Base-by-base conservation (phyloP, 2,329 filamentous ascomycete genomes). In the Anthostomella pinea region DNA sequence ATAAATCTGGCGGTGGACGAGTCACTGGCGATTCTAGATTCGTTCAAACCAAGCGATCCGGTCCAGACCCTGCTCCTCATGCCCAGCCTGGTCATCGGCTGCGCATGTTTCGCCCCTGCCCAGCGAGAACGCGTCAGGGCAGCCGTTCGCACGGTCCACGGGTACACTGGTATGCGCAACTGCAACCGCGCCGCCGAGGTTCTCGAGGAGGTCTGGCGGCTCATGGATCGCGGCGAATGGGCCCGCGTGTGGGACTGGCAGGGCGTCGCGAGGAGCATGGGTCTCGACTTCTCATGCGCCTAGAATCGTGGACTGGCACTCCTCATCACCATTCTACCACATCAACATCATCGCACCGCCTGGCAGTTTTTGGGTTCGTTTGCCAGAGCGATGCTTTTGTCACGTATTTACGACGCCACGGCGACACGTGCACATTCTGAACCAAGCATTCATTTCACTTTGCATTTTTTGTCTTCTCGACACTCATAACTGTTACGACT, bases 171-270 rank as follows among this genome's bases (percentile, higher is more conserved):
- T 4, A 64, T 82, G 18, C 67, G 72, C 16, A 81, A 80, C 49
- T 72, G 74, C 18, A 73, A 80, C 45, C 66, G 70, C 9, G 72
- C 73, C 3, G 45, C 63, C 11, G 64, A 76, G 41, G 57, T 83
- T 1, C 66, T 83, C 9, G 72, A 79, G 46, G 70, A 75, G 47
- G 64, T 82, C 3, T 83, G 79, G 79, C 58, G 64, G 15, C 64
- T 75, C 15, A 81, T 82, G 75, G 74, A 73, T 17, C 56, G 59
- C 8, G 75, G 71, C 14, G 73, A 81, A 32, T 81, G 76, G 72
- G 49, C 66, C 17, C 66, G 68, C 13, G 76, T 75, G 6, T 83
- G 79, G 79, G 79, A 83, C 54, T 83, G 78, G 78, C 77, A 81
- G 43, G 63, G 64, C 3, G 67, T 81, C 18, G 77, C 77, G 1